phyloP scores from a whole-genome alignment of 345 rosid genomes.

The Adansonia digitata region DNA sequence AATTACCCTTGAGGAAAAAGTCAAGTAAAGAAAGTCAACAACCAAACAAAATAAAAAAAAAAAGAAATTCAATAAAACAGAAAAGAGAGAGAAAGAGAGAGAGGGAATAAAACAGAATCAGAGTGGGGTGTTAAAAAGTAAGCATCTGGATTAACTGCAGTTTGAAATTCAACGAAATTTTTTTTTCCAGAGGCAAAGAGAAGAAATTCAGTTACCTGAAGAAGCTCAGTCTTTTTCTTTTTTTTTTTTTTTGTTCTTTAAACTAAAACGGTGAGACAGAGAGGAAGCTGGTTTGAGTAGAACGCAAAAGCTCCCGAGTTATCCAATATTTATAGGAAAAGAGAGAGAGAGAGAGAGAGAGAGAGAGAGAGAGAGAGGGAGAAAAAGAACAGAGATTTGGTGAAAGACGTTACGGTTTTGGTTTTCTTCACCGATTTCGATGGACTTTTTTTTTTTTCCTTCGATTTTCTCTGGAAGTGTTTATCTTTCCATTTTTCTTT shows the following conservation, averaged over 20 bases:
- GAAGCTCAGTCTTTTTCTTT: neutral
- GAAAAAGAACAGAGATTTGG: neutral
- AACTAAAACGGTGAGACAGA: neutral
- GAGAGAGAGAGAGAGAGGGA: no score
- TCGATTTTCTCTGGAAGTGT: neutral
- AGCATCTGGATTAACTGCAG: neutral
- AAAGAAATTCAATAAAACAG: neutral
- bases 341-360: no score
- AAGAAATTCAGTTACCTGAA: neutral
- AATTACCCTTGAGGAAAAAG: neutral
- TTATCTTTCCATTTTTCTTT: no score
- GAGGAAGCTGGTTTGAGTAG: neutral
- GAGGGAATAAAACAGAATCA: neutral
- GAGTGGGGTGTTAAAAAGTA: neutral
- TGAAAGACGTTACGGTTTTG: slow-evolving; percentile 11
- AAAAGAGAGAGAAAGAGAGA: no score
- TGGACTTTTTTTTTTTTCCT: neutral
- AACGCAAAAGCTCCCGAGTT: neutral
- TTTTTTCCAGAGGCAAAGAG: neutral
- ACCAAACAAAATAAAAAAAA: neutral
- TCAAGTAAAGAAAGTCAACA: neutral
- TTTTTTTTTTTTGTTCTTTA: no score
- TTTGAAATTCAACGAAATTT: neutral
- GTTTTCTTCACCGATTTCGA: slow-evolving; percentile 1
- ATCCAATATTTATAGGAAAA: neutral